Conservation (phyloP, 2,329 filamentous ascomycete species). For the Fusarium irregulare region DNA sequence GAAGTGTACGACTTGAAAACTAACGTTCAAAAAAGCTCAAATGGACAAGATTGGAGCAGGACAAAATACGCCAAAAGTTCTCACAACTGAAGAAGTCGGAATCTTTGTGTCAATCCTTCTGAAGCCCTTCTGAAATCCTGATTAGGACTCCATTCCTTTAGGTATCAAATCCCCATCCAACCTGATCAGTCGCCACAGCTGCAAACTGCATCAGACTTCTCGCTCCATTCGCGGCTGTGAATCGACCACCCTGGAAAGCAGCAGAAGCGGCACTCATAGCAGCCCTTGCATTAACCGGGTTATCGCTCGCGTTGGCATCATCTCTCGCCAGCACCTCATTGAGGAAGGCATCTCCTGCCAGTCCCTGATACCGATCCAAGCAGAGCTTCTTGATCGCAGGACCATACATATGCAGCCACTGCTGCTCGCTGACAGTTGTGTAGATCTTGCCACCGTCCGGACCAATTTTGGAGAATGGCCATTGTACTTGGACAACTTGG, state of each 20-base stretch:
- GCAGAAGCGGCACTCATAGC: constrained; percentile 26
- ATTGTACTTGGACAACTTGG: constrained; percentile 27
- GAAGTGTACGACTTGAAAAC: too few relatives aligned
- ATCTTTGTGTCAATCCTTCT: too few relatives aligned
- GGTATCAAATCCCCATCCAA: constrained; percentile 41
- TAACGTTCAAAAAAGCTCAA: too few relatives aligned
- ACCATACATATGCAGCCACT: constrained; percentile 13
- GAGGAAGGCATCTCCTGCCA: constrained; percentile 32
- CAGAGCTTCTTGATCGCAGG: constrained; percentile 36
- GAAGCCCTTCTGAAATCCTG: too few relatives aligned
- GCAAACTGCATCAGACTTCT: constrained; percentile 31
- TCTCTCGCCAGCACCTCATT: constrained; percentile 31
- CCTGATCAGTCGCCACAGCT: constrained; percentile 23
- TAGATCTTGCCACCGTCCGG: too few relatives aligned
- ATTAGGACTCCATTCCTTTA: background rate
- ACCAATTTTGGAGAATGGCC: constrained; percentile 40
- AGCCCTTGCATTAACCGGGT: constrained; percentile 13
- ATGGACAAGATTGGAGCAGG: too few relatives aligned
- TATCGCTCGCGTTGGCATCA: background rate
- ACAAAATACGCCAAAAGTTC: too few relatives aligned
- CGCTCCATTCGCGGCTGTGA: constrained; percentile 14
- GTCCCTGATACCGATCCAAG: constrained; percentile 35
- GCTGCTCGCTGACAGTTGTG: too few relatives aligned
- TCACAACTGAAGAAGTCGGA: too few relatives aligned
- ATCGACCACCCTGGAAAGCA: constrained; percentile 32